These are phyloP conservation scores for Geranium incanum DNA, from an alignment of 441 rosid species.

Conservation along the genomic window DNA sequence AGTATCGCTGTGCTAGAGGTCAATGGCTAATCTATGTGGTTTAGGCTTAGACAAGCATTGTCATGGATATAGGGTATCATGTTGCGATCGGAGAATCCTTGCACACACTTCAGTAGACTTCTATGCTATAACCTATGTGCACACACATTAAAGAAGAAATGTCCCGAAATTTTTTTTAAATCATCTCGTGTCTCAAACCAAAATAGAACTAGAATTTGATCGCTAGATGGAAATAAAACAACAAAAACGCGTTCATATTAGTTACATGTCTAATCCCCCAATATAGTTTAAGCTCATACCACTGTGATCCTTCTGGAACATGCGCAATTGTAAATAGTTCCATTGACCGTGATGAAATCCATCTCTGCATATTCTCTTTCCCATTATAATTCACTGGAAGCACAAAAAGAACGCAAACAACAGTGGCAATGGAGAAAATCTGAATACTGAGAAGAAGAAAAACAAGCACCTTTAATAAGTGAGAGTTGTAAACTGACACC, in stretches of 20 bases:
- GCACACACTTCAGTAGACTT: background rate
- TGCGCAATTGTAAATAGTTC: slow-evolving; percentile 72
- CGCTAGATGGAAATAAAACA: background rate
- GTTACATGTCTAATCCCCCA: background rate
- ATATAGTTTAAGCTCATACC: slow-evolving; percentile 36
- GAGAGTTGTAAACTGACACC: slow-evolving; percentile 1
- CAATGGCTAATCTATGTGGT: too few species aligned
- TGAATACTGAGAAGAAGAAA: slow-evolving; percentile 53
- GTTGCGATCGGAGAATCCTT: too few species aligned
- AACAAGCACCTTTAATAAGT: slow-evolving; percentile 15
- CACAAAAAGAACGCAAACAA: slow-evolving; percentile 58
- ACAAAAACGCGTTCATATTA: background rate
- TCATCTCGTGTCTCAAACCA: background rate
- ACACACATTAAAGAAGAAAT: background rate
- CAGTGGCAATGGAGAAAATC: slow-evolving; percentile 61
- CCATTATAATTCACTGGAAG: slow-evolving; percentile 87
- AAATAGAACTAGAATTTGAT: background rate
- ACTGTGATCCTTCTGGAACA: slow-evolving; percentile 64
- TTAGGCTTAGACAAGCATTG: too few species aligned
- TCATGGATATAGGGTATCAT: too few species aligned
- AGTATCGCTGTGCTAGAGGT: too few species aligned
- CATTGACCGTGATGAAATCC: slow-evolving; percentile 48
- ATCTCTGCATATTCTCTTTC: slow-evolving; percentile 48
- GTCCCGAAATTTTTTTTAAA: background rate
- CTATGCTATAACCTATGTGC: background rate